phyloP scores from a whole-genome alignment of 2,329 filamentous ascomycete genomes.

The Elsinoe ampelina region DNA sequence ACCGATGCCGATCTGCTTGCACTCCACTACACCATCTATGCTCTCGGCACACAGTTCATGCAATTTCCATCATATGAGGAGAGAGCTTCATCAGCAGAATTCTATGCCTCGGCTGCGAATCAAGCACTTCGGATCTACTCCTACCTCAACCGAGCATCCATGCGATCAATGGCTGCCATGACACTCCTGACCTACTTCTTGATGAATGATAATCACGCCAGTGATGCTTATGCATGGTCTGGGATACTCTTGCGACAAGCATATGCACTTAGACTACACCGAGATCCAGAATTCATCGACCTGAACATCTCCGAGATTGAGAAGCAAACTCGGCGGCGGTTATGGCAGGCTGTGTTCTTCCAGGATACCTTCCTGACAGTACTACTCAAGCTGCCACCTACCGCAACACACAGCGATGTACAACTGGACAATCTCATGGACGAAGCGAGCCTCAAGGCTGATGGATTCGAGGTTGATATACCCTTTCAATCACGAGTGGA shows the following conservation, averaged over 20 bases:
- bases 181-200: slow-evolving; percentile 74
- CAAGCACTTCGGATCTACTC: slow-evolving; percentile 67
- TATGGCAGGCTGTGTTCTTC: slow-evolving; percentile 73
- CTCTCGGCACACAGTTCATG: slow-evolving; percentile 70
- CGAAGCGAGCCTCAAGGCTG: slow-evolving; percentile 43
- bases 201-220: slow-evolving; percentile 78
- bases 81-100: slow-evolving; percentile 66
- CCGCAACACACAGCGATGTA: slow-evolving; percentile 70
- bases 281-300: slow-evolving; percentile 63
- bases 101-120: slow-evolving; percentile 66
- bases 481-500: slow-evolving; percentile 34
- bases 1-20: slow-evolving; percentile 62
- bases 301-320: slow-evolving; percentile 60
- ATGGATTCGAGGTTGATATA: slow-evolving; percentile 56
- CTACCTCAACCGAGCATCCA: slow-evolving; percentile 64
- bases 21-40: slow-evolving; percentile 67
- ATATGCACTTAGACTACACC: slow-evolving; percentile 72
- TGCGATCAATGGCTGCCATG: slow-evolving; percentile 70
- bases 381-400: slow-evolving; percentile 65
- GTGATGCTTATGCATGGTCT: slow-evolving; percentile 73
- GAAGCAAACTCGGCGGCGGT: slow-evolving; percentile 67
- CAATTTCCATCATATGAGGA: slow-evolving; percentile 48
- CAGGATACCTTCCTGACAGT: slow-evolving; percentile 78
- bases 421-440: slow-evolving; percentile 63
- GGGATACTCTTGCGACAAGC: slow-evolving; percentile 68